Percentiles rank a stretch among this genome's conserved stretches.
Conservation (phyloP, 2,329 filamentous ascomycete genomes). For the Arthrinium puccinioides region DNA sequence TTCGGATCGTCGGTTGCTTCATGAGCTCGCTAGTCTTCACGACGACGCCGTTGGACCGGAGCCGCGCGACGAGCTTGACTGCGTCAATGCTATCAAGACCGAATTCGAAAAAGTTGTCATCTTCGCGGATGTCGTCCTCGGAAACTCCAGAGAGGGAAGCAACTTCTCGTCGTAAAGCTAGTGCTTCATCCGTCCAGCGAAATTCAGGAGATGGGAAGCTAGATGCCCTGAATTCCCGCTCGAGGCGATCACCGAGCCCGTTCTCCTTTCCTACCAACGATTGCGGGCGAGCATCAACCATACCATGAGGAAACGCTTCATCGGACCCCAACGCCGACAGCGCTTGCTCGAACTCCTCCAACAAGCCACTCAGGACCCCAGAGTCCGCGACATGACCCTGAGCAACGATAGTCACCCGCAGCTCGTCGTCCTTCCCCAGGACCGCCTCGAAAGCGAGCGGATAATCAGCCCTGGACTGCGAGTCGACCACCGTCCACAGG, state of each 20-base stretch:
- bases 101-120: conserved; percentile 67
- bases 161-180: conserved; percentile 52
- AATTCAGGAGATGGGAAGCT: conserved; percentile 27
- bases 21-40: conserved; percentile 73
- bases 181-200: conserved; percentile 50
- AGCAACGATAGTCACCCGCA: conserved; percentile 54
- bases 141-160: conserved; percentile 51
- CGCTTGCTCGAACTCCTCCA: conserved; percentile 30
- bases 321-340: conserved; percentile 16
- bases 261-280: conserved; percentile 16
- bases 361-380: conserved; percentile 22
- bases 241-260: not conserved
- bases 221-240: too few relatives aligned
- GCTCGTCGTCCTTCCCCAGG: conserved; percentile 34
- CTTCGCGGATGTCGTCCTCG: conserved; percentile 41
- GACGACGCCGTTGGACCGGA: conserved; percentile 52
- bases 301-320: not conserved
- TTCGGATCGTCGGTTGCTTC: conserved; percentile 59
- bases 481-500: conserved; percentile 49
- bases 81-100: conserved; percentile 89
- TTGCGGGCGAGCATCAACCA: too few relatives aligned
- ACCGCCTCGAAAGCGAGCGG: conserved; percentile 71
- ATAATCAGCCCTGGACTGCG: conserved; percentile 53
- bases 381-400: conserved; percentile 33
- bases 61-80: conserved; percentile 71